Evolutionary conservation across 306 rosid species (phyloP), one percentile per base, ranked within the genome.

Genomic region (Betula pendula): DNA sequence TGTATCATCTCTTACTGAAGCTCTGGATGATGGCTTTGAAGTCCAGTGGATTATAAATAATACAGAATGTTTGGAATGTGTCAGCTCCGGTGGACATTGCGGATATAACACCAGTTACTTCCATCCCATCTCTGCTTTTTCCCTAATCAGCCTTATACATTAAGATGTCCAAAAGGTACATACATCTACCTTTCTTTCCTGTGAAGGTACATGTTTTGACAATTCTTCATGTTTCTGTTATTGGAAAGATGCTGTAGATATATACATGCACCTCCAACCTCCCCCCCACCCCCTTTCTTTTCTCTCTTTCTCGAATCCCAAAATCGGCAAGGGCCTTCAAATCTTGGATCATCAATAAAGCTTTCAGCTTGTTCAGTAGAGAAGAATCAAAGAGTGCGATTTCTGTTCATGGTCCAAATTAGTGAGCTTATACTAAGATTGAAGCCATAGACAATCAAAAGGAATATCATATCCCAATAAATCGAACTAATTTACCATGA

Each of bases 341-440:
- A 33, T 33, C 38, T 33, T 33, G 38, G 38, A 33, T 6, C 38
- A 33, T 4, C 38, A 33, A 33, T 33, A 33, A 33, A 33, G 38
- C 38, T 3, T 33, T 33, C 38, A 33, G 38, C 38, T 33, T 33
- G 5, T 33, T 6, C 5, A 3, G 38, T 33, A 2, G 38, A 25
- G 25, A 24, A 56, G 33, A 2, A 56, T 24, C 33, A 56, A 56
- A 56, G 25, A 3, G 63, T 20, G 63, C 15, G 22, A 24, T 56
- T 3, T 56, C 63, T 56, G 63, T 20, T 56, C 33, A 56, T 56
- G 25, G 63, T 56, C 63, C 63, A 56, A 55, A 56, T 22, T 56
- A 24, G 3, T 10, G 16, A 24, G 31, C 63, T 22, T 22, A 56
- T 22, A 33, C 1, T 24, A 2, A 22, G 22, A 55, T 0, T 55